Evolutionary conservation across 2,329 filamentous ascomycete species (phyloP).

Genomic region (Tolypocladium ovalisporum): DNA sequence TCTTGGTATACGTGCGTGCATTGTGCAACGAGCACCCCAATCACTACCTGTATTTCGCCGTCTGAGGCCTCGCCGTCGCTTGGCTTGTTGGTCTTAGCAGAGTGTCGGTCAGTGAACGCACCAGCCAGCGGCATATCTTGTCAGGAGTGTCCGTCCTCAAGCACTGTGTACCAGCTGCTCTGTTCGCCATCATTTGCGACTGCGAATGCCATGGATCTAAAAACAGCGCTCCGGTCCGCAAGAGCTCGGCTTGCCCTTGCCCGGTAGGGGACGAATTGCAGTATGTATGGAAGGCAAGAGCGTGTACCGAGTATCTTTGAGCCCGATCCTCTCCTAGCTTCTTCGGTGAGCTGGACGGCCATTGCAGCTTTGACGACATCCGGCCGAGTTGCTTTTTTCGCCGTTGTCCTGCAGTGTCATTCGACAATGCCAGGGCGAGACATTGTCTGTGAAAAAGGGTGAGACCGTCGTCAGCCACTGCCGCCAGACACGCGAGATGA

Average conservation of each 20-base stretch:
- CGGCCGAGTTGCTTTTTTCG: neutral
- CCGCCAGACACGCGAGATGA: neutral
- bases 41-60: neutral
- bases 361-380: neutral
- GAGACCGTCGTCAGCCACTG: neutral
- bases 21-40: neutral
- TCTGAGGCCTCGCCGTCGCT: neutral
- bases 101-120: neutral
- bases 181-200: neutral
- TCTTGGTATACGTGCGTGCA: neutral
- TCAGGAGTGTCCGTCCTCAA: neutral
- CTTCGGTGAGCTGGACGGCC: too few species aligned
- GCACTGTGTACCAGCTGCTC: neutral
- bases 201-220: neutral
- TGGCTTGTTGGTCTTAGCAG: neutral
- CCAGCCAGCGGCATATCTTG: neutral
- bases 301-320: too few species aligned
- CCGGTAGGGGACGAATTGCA: too few species aligned
- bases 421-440: neutral
- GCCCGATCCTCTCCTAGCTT: too few species aligned
- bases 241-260: too few species aligned
- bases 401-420: neutral
- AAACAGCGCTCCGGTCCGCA: neutral
- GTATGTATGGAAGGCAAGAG: too few species aligned
- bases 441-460: neutral